These are phyloP conservation scores for Lineolata rhizophorae DNA, from an alignment of 495 filamentous ascomycete genomes.

Conservation along the genomic window DNA sequence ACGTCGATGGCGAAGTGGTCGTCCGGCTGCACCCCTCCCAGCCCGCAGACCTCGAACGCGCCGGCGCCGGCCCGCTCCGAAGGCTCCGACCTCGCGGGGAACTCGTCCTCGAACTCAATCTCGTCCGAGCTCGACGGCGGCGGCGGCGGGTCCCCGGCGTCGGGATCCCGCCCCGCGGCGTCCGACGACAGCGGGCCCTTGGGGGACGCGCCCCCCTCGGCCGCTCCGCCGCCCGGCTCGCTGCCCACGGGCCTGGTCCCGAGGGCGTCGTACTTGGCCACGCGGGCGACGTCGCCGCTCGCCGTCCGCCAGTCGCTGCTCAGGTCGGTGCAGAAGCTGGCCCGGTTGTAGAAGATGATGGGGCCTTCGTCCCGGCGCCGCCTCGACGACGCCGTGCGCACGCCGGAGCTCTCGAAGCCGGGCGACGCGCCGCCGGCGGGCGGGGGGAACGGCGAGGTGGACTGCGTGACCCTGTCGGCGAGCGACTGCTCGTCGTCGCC, in stretches of 20 bases:
- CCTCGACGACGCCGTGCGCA: constrained; percentile 20
- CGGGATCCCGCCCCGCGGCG: neutral
- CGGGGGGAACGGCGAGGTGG: constrained; percentile 5
- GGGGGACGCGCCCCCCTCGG: too few relatives aligned
- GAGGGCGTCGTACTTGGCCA: constrained; percentile 4
- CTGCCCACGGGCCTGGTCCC: neutral
- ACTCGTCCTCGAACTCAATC: neutral
- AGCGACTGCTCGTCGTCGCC: too few relatives aligned
- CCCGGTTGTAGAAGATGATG: constrained; percentile 60
- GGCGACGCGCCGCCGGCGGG: constrained; percentile 11
- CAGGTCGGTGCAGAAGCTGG: constrained; percentile 55
- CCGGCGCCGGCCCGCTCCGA: neutral
- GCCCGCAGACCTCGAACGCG: constrained; percentile 6
- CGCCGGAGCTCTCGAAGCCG: constrained; percentile 12
- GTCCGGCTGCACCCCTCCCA: constrained; percentile 20
- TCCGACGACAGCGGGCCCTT: neutral
- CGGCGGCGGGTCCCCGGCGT: too few relatives aligned
- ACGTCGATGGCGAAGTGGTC: constrained; percentile 45
- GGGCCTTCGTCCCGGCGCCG: constrained; percentile 33
- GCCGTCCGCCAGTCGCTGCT: constrained; percentile 27
- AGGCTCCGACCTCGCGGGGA: neutral
- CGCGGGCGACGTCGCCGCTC: constrained; percentile 2
- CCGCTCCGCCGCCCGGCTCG: neutral
- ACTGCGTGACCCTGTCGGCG: constrained; percentile 4
- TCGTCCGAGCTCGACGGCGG: neutral